phyloP scores from a whole-genome alignment of 352 stramenopile genomes.

The Globisporangium echinulatum region DNA sequence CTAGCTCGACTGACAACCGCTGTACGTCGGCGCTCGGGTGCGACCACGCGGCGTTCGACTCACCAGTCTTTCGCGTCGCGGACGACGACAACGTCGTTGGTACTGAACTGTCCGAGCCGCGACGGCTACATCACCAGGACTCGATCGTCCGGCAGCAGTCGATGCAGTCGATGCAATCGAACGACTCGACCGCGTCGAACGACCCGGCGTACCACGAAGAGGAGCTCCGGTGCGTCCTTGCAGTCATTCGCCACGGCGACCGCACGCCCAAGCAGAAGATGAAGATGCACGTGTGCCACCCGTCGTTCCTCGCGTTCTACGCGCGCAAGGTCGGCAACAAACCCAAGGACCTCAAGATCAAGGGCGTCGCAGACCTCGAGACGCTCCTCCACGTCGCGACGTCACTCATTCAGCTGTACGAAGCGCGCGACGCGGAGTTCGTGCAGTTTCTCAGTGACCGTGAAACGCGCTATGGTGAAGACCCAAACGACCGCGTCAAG shows the following conservation, averaged over 20 bases:
- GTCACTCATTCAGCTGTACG: slow-evolving; percentile 60
- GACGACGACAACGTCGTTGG: slow-evolving; percentile 30
- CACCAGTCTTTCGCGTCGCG: slow-evolving; percentile 54
- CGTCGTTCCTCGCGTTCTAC: slow-evolving; percentile 86
- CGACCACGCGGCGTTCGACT: slow-evolving; percentile 46
- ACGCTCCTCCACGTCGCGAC: slow-evolving; percentile 74
- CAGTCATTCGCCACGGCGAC: slow-evolving; percentile 98
- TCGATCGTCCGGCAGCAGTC: neutral
- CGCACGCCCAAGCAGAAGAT: slow-evolving; percentile 99
- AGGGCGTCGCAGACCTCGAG: slow-evolving; percentile 75
- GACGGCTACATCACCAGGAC: slow-evolving; percentile 21
- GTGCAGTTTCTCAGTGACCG: slow-evolving; percentile 61
- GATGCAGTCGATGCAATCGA: neutral
- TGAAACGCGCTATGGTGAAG: slow-evolving; percentile 47
- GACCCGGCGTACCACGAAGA: slow-evolving; percentile 72
- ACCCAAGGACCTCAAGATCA: slow-evolving; percentile 85
- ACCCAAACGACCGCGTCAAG: slow-evolving; percentile 71
- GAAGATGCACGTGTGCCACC: slow-evolving; percentile 93
- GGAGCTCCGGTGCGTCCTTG: slow-evolving; percentile 98
- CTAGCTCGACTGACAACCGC: slow-evolving; percentile 6
- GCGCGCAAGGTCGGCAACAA: slow-evolving; percentile 42
- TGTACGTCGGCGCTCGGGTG: slow-evolving; percentile 29
- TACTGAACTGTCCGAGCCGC: slow-evolving; percentile 57
- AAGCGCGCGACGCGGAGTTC: slow-evolving; percentile 52
- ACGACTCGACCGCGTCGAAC: neutral